Evolutionary conservation across 1,139 yeast species (phyloP), one percentile per base, ranked within the genome.

Genomic region (Hansenula sp.): DNA sequence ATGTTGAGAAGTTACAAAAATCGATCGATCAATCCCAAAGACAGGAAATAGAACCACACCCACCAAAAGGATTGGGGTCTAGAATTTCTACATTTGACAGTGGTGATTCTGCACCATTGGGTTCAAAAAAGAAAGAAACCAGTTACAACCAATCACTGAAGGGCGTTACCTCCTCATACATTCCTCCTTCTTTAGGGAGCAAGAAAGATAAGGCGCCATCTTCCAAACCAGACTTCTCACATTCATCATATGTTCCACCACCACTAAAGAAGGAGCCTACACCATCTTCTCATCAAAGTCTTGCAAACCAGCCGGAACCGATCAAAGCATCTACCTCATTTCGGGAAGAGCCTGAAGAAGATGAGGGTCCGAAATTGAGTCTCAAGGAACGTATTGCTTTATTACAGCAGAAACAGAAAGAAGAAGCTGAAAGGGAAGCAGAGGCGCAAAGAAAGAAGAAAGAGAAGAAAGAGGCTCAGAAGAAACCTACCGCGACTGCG

Each of bases 341-440:
- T 33, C 53, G 51, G 12, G 50, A 55, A n/a, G 63, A 59, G 31
- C 66, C 65, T 16, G 75, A 71, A 47, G 81, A 77, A 45, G 73
- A 69, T 7, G 79, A 71, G 25, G 77, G 70, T 24, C 96, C 96
- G 12, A 83, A 85, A 54, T 67, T 90, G 68, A 84, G 95, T 46
- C 71, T 93, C 58, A 86, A 86, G 60, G 97, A 93, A 53, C 76
- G 98, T 52, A 89, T 93, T 60, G 88, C 88, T 11, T 61, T 88
- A 58, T 71, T 93, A 44, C 96, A 91, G 60, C 79, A 88, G 59
- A 82, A 82, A 47, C 96, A 88, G 61, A 77, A 78, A 46, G 89
- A 86, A 57, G 95, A 88, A 58, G 88, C 85, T 6, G 91, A 85
- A 53, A 76, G 86, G 41, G 81, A 79, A 47, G 87, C 76, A 25